Evolutionary conservation across 306 rosid species (phyloP), one percentile per base, ranked within the genome.

Genomic region (Benincasa hispida): DNA sequence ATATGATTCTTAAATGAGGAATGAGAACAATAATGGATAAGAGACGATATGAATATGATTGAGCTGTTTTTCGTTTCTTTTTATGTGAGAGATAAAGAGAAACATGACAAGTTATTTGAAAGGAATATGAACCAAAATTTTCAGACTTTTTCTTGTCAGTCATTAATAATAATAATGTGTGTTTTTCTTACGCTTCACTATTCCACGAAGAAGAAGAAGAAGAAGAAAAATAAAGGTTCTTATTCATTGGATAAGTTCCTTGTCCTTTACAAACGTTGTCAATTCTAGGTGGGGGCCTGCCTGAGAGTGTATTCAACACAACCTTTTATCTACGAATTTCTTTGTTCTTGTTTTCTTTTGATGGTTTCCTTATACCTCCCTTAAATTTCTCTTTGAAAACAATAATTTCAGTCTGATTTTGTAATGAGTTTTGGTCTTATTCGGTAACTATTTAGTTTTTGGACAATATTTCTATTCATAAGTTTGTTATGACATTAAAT

Each of bases 1-100:
- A 66, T n/a, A 39, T 65, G 72, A 66, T 66, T 66, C 18, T 37
- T 4, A 37, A 21, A 67, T 67, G 54, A 12, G 30, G 74, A 67
- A 67, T 67, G 54, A 67, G 74, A 67, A 67, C 74, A 67, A 35
- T 61, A 41, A 67, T 67, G 74, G 54, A 67, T 41, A 39, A 39
- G 51, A 45, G 51, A 11, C 10, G n/a, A 39, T 21, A 67, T 65
- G 48, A 19, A 32, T 32, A 32, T 65, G 74, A 67, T 39, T 67
- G 74, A 67, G 74, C 3, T 37, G 48, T 67, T 45, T 13, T 61
- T n/a, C n/a, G n/a, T n/a, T n/a, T n/a, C n/a, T n/a, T n/a, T 61
- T 30, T 2, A 32, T 1, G 18, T n/a, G 50, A 39, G 50, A 34
- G 72, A 65, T 9, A 65, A n/a, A 34, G 72, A 65, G 72, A 65